phyloP scores from a whole-genome alignment of 768 basidiomycete genomes.

The Suillus paluster region DNA sequence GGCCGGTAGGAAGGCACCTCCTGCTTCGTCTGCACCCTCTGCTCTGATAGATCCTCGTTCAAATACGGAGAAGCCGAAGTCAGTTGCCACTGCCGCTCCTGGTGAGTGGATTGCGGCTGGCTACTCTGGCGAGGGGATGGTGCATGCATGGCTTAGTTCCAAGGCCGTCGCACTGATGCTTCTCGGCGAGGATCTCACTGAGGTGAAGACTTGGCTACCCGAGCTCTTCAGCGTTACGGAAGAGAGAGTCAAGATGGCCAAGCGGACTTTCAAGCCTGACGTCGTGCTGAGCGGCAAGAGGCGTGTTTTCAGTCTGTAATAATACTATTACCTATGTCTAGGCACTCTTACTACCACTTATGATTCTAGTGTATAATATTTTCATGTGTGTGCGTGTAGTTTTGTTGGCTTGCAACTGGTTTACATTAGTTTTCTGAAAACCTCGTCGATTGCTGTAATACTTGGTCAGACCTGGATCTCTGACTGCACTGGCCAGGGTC shows the following conservation, averaged over 20 bases:
- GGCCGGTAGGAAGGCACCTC: slow-evolving; percentile 43
- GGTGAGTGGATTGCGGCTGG: slow-evolving; percentile 79
- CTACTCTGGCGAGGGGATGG: slow-evolving; percentile 77
- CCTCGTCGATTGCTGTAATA: too few relatives aligned
- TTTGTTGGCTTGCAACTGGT: too few relatives aligned
- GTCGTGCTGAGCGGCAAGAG: not conserved
- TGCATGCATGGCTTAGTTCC: slow-evolving; percentile 67
- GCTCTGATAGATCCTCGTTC: not conserved
- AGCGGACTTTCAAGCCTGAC: slow-evolving; percentile 2
- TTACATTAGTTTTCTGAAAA: too few relatives aligned
- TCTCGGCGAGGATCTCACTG: slow-evolving; percentile 40
- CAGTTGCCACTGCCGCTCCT: slow-evolving; percentile 29
- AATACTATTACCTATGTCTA: too few relatives aligned
- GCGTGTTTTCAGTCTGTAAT: slow-evolving; percentile 2
- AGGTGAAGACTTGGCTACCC: not conserved
- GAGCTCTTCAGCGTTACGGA: not conserved
- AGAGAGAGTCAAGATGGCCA: not conserved
- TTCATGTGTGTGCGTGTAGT: too few relatives aligned
- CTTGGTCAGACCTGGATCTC: too few relatives aligned
- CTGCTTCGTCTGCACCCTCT: not conserved
- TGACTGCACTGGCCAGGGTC: too few relatives aligned
- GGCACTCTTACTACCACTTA: too few relatives aligned
- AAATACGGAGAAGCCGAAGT: not conserved
- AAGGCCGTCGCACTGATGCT: slow-evolving; percentile 66
- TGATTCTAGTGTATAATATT: too few relatives aligned